Percentiles rank a stretch among this genome's conserved stretches.
Conservation (phyloP, 306 rosid genomes). For the Gleditsia sinensis region DNA sequence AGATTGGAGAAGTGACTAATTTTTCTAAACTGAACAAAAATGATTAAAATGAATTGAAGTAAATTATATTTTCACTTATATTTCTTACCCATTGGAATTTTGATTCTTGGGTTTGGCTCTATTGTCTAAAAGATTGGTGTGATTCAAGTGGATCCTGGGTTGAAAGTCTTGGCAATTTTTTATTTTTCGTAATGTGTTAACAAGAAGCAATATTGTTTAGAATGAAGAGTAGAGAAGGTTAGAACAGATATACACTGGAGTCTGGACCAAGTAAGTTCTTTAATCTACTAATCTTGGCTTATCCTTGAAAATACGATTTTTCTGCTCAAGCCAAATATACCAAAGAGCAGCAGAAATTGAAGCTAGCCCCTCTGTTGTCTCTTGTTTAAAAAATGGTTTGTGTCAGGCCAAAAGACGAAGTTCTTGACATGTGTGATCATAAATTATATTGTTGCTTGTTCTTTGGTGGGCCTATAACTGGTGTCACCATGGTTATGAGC, state of each 20-base stretch:
- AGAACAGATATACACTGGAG: not conserved
- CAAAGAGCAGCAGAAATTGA: too few relatives aligned
- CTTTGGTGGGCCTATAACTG: too few relatives aligned
- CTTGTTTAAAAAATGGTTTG: too few relatives aligned
- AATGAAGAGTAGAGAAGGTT: not conserved
- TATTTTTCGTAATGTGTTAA: not conserved
- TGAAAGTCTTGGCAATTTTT: not conserved
- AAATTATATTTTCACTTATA: not conserved
- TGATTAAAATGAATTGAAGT: not conserved
- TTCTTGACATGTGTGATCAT: too few relatives aligned
- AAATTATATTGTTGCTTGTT: too few relatives aligned
- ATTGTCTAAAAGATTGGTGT: too few relatives aligned
- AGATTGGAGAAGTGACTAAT: not conserved
- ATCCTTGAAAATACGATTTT: too few relatives aligned
- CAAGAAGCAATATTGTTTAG: not conserved
- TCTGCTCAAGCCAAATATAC: too few relatives aligned
- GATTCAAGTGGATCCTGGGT: not conserved
- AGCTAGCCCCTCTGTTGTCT: too few relatives aligned
- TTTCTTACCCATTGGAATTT: not conserved
- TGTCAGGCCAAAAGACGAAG: too few relatives aligned
- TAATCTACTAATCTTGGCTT: too few relatives aligned
- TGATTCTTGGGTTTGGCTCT: not conserved
- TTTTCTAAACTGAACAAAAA: constrained; percentile 1
- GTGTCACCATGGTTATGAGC: not conserved
- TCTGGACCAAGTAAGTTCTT: too few relatives aligned